Base-by-base conservation (phyloP, 306 rosid genomes). In the Vigna trinervia region DNA sequence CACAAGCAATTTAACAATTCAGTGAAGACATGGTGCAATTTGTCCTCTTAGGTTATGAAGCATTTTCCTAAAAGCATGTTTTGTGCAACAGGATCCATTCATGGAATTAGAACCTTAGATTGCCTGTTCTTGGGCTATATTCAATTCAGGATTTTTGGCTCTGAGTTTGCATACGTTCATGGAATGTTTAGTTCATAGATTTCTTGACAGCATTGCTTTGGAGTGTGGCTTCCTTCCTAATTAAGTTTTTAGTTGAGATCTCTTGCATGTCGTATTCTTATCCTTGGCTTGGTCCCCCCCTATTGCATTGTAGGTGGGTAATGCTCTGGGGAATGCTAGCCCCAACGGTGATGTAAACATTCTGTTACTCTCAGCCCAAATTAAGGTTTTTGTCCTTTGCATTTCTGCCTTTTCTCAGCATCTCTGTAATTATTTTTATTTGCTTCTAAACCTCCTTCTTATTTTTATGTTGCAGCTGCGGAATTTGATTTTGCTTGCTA, bases 241-340 rank as follows among this genome's bases (percentile, higher is more conserved):
- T 88, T 73, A 88, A 85, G 85, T 30, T 77, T 71, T 78, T 66
- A 34, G 83, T 80, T 87, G 87, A 82, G 77, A 81, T 85, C 84
- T 85, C 76, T 52, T 81, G 75, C 79, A 51, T 82, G 82, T 69
- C 85, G 75, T 78, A 82, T 81, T 84, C 87, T 83, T 88, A 79
- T 86, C 85, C 80, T 70, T 85, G 46, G 66, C 47, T 80, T 85
- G 93, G 87, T 87, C 96, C 96, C 92, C 88, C 80, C 77, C 80
- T 79, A 56, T 78, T 81, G 87, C 81, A 90, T 78, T 81, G 87
- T 83, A 90, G 92, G 90, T 88, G 87, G 91, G 77, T 86, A 75
- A 85, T 78, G 41, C 85, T 83, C 50, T 79, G 54, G 77, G 82
- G 77, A 79, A 77, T 64, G 84, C 80, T 66, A 68, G 85, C 85